Evolutionary conservation across 306 rosid species (phyloP), one percentile per base, ranked within the genome.

Genomic region (Dalbergia cultrata): DNA sequence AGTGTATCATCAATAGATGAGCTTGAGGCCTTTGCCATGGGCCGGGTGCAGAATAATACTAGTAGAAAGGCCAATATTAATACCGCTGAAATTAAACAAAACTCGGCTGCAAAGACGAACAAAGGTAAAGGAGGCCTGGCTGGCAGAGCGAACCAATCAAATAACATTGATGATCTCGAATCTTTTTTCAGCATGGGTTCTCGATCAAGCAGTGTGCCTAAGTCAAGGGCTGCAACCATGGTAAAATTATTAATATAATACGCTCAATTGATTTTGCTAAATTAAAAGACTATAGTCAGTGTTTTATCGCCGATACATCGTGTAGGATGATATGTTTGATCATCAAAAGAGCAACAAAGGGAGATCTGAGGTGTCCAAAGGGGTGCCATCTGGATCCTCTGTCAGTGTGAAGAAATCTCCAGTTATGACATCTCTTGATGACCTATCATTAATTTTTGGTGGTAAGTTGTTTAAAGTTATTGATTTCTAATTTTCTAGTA

Each of bases 141-240:
- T 76, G 78, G 83, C 41, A 75, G 61, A 73, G 74, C 7, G 65
- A 83, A 67, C 66, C 79, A 80, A 72, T 66, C 58, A 7, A 86
- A 70, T 21, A 75, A 72, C 17, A 84, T 9, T 4, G 90, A 90
- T 82, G 92, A 93, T 83, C 92, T 95, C 44, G 98, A 91, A 78
- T 93, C 93, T 81, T 75, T 90, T 84, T 89, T 92, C 81, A 52
- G 82, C 83, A 39, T 52, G 72, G 72, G 92, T 50, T 74, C 84
- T 83, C 90, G 97, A 67, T 90, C 99, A 44, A 89, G 57, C 82
- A 93, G 99, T 82, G 97, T 74, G 59, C 99, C 97, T 17, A 91
- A 87, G 90, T 88, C 98, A 74, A 86, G 97, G 86, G 68, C 88
- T 67, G 60, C 89, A 44, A 85, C 82, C 78, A 45, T 43, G 95